Conservation (phyloP, 2,329 filamentous ascomycete genomes). For the Alternaria gansuensis region DNA sequence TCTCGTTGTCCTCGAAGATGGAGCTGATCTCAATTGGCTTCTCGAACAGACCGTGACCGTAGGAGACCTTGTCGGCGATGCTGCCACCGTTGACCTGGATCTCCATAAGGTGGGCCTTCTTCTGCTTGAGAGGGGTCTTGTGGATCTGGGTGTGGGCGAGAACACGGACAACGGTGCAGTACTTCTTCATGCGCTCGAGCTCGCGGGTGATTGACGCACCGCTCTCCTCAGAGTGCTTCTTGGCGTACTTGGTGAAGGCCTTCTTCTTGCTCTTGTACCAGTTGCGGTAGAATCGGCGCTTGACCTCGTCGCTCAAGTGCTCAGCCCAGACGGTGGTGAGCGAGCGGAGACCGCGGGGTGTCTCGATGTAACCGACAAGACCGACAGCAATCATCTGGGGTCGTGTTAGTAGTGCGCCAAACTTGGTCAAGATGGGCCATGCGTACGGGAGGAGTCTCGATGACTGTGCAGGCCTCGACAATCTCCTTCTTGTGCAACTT, state of each 20-base stretch:
- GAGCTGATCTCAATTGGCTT: slow-evolving; percentile 92
- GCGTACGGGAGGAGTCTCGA: slow-evolving; percentile 71
- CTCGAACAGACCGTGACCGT: slow-evolving; percentile 96
- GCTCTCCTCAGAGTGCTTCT: slow-evolving; percentile 97
- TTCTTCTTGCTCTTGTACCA: slow-evolving; percentile 99
- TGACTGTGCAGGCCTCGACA: slow-evolving; percentile 55
- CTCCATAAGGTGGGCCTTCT: slow-evolving; percentile 99
- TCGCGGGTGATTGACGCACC: slow-evolving; percentile 93
- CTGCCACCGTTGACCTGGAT: slow-evolving; percentile 99
- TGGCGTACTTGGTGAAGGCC: slow-evolving; percentile 99
- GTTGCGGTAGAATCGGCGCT: slow-evolving; percentile 99
- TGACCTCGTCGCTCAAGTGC: slow-evolving; percentile 97
- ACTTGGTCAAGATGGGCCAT: slow-evolving; percentile 65
- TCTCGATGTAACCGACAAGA: slow-evolving; percentile 99
- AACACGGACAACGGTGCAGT: slow-evolving; percentile 99
- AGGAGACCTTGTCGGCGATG: slow-evolving; percentile 95
- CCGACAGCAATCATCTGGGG: slow-evolving; percentile 98
- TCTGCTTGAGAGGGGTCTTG: slow-evolving; percentile 99
- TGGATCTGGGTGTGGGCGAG: slow-evolving; percentile 99
- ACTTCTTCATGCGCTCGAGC: slow-evolving; percentile 99
- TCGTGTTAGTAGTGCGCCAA: slow-evolving; percentile 36
- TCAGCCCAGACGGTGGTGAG: slow-evolving; percentile 99
- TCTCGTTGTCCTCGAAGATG: slow-evolving; percentile 99
- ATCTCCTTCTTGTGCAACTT: slow-evolving; percentile 90
- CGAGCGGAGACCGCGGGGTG: slow-evolving; percentile 97